Conservation (phyloP, 2,329 filamentous ascomycete genomes). For the Trichophyton benhamiae region DNA sequence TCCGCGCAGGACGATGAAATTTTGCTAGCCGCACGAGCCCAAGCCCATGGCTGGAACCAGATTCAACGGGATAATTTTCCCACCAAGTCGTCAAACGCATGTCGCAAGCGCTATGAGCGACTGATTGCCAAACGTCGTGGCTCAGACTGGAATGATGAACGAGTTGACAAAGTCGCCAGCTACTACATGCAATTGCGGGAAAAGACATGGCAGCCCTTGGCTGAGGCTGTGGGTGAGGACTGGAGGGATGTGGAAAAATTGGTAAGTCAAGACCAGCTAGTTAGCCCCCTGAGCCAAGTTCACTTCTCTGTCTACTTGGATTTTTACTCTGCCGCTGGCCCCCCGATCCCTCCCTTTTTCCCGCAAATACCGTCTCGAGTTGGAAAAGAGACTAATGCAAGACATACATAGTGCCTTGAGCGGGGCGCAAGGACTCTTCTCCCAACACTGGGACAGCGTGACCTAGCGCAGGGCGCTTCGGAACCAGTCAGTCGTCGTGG, state of each 20-base stretch:
- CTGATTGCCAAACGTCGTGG: slow-evolving; percentile 60
- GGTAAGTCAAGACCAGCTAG: slow-evolving; percentile 41
- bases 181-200: slow-evolving; percentile 69
- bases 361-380: neutral
- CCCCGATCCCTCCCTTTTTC: neutral
- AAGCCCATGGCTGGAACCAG: slow-evolving; percentile 70
- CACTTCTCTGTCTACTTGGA: neutral
- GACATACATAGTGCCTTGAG: slow-evolving; percentile 15
- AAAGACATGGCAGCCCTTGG: slow-evolving; percentile 69
- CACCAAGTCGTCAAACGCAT: slow-evolving; percentile 65
- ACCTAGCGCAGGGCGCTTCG: slow-evolving; percentile 5
- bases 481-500: slow-evolving; percentile 9
- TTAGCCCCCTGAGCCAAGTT: neutral
- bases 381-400: neutral
- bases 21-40: slow-evolving; percentile 57
- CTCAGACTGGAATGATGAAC: slow-evolving; percentile 66
- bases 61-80: slow-evolving; percentile 68
- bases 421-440: slow-evolving; percentile 14
- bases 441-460: slow-evolving; percentile 11
- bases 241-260: slow-evolving; percentile 66
- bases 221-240: slow-evolving; percentile 45
- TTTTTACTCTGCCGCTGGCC: neutral
- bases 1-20: slow-evolving; percentile 60
- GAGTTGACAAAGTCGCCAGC: slow-evolving; percentile 60
- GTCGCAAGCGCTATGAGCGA: slow-evolving; percentile 77